Evolutionary conservation across 306 rosid species (phyloP), one percentile per base, ranked within the genome.

Genomic region (Erythrophleum fordii): DNA sequence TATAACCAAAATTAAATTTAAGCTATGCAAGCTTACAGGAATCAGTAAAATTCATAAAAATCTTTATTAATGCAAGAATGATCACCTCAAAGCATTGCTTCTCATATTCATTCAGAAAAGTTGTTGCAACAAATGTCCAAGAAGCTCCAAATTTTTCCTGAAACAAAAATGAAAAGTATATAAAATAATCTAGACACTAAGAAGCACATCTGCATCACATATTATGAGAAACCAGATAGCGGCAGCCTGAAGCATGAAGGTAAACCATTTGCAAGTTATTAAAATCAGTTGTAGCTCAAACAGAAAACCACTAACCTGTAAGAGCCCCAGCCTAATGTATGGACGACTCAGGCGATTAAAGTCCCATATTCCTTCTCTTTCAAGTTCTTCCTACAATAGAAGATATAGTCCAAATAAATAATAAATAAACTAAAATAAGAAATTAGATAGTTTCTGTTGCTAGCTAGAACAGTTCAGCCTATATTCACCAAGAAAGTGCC

Each of bases 321-420:
- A 90, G 72, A 78, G 78, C 80, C 89, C 86, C 81, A 80, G 86
- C 88, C 82, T 88, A 77, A 95, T 91, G 86, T 93, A 91, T 67
- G 99, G 99, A 55, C 74, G 78, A 83, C 90, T 90, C 80, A 93
- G 82, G 80, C 98, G 99, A 88, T 95, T 89, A 58, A 95, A 95
- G 84, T 95, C 99, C 99, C 99, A 95, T 81, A 95, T 82, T 60
- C 98, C 99, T 75, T 91, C 98, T 82, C 75, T 87, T 89, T 95
- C 99, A 59, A 95, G 92, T 88, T 95, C 99, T 83, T 91, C 99
- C 99, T 95, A 83, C 76, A 83, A 80, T 58, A 56, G 52, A 80
- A 42, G 26, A 23, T 75, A 72, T 80, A 71, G 71, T 41, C 55
- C 42, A 53, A 55, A 59, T 35, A 20, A 73, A 75, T 48, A 42